These are phyloP conservation scores for Xylaria hypoxylon DNA, from an alignment of 2,329 filamentous ascomycete genomes.

Conservation along the genomic window DNA sequence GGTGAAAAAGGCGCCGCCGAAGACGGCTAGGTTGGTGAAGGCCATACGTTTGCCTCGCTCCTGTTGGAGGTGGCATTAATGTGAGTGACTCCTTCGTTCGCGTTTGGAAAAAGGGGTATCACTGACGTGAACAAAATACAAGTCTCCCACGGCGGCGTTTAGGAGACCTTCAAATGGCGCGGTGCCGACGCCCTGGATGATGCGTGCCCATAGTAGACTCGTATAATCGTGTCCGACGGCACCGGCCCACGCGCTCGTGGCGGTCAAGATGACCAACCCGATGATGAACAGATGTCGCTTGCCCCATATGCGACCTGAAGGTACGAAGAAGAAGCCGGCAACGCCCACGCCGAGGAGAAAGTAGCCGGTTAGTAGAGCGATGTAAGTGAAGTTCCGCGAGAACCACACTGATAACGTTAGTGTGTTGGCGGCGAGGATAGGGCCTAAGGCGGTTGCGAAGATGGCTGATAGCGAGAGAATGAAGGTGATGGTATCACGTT, in stretches of 20 bases:
- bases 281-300: slow-evolving; percentile 89
- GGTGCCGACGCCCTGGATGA: slow-evolving; percentile 87
- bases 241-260: slow-evolving; percentile 82
- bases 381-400: slow-evolving; percentile 73
- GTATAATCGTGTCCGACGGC: slow-evolving; percentile 74
- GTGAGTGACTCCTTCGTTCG: background rate
- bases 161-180: slow-evolving; percentile 92
- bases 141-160: slow-evolving; percentile 87
- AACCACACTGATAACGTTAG: slow-evolving; percentile 79
- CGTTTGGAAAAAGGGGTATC: background rate
- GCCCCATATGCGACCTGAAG: slow-evolving; percentile 89
- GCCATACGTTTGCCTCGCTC: slow-evolving; percentile 90
- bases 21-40: slow-evolving; percentile 70
- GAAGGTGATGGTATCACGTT: slow-evolving; percentile 82
- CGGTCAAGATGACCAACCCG: slow-evolving; percentile 78
- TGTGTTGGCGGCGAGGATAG: slow-evolving; percentile 90
- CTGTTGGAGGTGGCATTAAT: slow-evolving; percentile 51
- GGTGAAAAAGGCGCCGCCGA: slow-evolving; percentile 72
- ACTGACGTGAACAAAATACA: slow-evolving; percentile 87
- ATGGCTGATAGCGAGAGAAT: slow-evolving; percentile 84
- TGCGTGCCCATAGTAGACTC: slow-evolving; percentile 79
- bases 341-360: slow-evolving; percentile 86
- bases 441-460: slow-evolving; percentile 84
- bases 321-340: slow-evolving; percentile 86
- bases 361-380: slow-evolving; percentile 87